Conservation (phyloP, 352 stramenopile species). For the Phytophthora pinifolia region DNA sequence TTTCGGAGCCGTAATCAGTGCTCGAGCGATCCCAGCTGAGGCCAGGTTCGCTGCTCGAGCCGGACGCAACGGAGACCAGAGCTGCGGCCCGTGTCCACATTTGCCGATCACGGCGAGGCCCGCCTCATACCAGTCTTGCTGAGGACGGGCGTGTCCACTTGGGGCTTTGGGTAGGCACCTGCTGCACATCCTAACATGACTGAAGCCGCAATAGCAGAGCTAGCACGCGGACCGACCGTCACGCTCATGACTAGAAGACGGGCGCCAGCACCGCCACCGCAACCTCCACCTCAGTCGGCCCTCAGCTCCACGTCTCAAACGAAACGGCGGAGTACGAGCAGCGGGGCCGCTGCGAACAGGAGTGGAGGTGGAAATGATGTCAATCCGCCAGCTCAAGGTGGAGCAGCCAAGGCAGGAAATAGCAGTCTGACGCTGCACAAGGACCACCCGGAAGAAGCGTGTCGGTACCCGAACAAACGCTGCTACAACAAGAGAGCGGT, state of each 20-base stretch:
- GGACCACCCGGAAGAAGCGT: constrained; percentile 35
- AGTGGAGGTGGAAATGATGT: constrained; percentile 14
- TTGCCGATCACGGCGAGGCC: constrained; percentile 24
- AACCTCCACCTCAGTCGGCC: constrained; percentile 4
- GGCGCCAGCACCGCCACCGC: constrained; percentile 13
- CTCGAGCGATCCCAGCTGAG: constrained; percentile 16
- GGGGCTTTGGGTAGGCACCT: constrained; percentile 8
- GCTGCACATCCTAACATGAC: constrained; percentile 37
- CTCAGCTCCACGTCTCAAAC: neutral
- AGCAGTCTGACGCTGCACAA: constrained; percentile 15
- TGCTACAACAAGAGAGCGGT: constrained; percentile 58
- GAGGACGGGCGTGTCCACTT: constrained; percentile 25
- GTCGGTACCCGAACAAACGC: constrained; percentile 66
- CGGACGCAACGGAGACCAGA: neutral
- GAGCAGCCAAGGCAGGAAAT: constrained; percentile 9
- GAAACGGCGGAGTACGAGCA: constrained; percentile 26
- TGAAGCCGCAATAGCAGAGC: constrained; percentile 22
- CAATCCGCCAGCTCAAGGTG: constrained; percentile 5
- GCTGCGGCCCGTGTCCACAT: constrained; percentile 29
- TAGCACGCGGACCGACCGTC: constrained; percentile 19
- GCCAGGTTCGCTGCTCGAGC: constrained; percentile 8
- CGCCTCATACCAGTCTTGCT: no score
- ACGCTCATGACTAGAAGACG: constrained; percentile 28
- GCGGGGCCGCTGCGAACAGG: constrained; percentile 20
- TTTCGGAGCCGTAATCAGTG: constrained; percentile 26